Evolutionary conservation across 352 stramenopile species (phyloP).

Genomic region (Phytopythium chamaehyphon): DNA sequence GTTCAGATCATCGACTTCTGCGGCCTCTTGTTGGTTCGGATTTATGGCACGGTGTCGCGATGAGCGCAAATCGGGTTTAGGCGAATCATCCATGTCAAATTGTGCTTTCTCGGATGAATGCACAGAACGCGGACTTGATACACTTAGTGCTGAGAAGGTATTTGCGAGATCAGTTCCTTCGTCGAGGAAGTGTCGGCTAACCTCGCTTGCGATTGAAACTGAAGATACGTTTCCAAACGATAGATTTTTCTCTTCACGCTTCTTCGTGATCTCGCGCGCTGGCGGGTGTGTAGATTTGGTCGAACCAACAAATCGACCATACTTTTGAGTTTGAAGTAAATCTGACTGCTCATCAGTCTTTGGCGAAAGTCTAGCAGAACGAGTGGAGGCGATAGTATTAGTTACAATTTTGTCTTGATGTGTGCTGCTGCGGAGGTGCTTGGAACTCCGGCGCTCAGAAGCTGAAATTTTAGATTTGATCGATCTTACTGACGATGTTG

Average conservation of each 20-base stretch:
- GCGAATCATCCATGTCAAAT: background rate
- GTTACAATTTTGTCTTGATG: too few species aligned
- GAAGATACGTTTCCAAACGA: conserved; percentile 76
- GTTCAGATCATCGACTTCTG: conserved; percentile 12
- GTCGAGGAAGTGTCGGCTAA: conserved; percentile 61
- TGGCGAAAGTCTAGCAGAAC: background rate
- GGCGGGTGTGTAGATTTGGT: conserved; percentile 1
- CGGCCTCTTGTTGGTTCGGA: conserved; percentile 23
- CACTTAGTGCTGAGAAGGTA: conserved; percentile 42
- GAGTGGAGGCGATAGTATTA: too few species aligned
- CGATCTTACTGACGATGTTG: conserved; percentile 3
- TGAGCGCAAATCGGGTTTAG: too few species aligned
- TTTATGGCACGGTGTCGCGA: conserved; percentile 2
- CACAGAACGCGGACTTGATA: conserved; percentile 14
- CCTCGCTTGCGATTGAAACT: conserved; percentile 51
- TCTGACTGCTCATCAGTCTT: conserved; percentile 11
- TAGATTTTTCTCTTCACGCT: conserved; percentile 1
- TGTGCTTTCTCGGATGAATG: background rate
- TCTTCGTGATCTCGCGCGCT: conserved; percentile 8
- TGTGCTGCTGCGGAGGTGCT: too few species aligned
- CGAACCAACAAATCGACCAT: conserved; percentile 31
- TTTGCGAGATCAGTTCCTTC: conserved; percentile 38
- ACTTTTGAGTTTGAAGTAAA: conserved; percentile 32
- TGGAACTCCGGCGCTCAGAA: too few species aligned
- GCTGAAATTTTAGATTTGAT: background rate